Evolutionary conservation across 140 eudicot species (phyloP).

Genomic region (Oenanthe javanica): DNA sequence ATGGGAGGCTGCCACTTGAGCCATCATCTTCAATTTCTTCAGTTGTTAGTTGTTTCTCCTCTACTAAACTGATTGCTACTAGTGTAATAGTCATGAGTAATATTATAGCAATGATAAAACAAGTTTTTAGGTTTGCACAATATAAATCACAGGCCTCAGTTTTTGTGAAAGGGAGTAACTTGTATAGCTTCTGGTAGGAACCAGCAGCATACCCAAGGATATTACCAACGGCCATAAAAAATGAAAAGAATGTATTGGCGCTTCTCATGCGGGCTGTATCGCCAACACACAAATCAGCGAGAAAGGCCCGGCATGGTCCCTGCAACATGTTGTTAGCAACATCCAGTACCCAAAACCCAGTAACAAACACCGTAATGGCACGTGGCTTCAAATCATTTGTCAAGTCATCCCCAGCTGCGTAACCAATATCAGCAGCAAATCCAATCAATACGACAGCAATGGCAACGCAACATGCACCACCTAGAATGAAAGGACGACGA

Average conservation of each 20-base stretch:
- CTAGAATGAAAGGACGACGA: background rate
- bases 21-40: background rate
- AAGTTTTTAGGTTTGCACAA: constrained; percentile 1
- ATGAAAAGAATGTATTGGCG: background rate
- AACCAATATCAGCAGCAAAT: background rate
- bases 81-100: background rate
- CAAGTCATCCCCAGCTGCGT: background rate
- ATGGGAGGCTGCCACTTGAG: background rate
- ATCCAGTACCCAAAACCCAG: constrained; percentile 3
- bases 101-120: background rate
- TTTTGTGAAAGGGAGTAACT: background rate
- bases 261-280: background rate
- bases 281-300: background rate
- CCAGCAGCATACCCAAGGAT: constrained; percentile 4
- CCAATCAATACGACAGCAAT: background rate
- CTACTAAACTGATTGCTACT: background rate
- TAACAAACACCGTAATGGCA: background rate
- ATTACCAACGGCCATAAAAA: constrained; percentile 1
- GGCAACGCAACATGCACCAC: background rate
- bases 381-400: background rate
- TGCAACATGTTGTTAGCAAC: constrained; percentile 7
- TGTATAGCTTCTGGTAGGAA: background rate
- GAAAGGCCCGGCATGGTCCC: background rate
- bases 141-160: background rate
- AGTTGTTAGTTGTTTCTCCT: background rate